A percentile compares a stretch with the other conserved stretches of the same genome.
These are phyloP conservation scores for Acer negundo DNA, from an alignment of 345 rosid species.

Conservation along the genomic window DNA sequence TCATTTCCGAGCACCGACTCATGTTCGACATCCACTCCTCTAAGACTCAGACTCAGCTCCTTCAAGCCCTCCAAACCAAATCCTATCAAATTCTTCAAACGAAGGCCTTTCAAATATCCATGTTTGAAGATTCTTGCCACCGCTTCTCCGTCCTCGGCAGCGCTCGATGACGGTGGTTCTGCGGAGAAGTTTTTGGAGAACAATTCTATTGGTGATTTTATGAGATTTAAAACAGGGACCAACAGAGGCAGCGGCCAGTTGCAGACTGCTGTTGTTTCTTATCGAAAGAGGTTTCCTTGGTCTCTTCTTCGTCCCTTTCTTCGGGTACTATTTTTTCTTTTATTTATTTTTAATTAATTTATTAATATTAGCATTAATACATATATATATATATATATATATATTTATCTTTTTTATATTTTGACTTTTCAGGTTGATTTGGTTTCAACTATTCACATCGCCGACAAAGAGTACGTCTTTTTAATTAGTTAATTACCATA, in stretches of 20 bases:
- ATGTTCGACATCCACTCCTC: conserved; percentile 35
- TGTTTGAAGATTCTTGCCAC: conserved; percentile 26
- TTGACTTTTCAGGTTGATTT: conserved; percentile 75
- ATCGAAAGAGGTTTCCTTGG: conserved; percentile 83
- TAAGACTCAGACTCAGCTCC: conserved; percentile 20
- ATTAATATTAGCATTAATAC: not conserved
- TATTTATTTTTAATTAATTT: not conserved
- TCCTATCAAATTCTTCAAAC: not conserved
- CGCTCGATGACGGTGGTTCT: conserved; percentile 49
- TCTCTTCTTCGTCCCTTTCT: conserved; percentile 74
- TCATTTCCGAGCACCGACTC: conserved; percentile 31
- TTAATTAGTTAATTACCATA: not conserved
- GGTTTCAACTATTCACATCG: conserved; percentile 92
- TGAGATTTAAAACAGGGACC: conserved; percentile 66
- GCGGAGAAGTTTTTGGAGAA: conserved; percentile 48
- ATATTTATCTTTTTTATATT: not conserved
- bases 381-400: not conserved
- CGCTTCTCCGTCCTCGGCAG: conserved; percentile 22
- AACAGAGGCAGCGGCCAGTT: conserved; percentile 47
- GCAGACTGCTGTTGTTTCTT: conserved; percentile 88
- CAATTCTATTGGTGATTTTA: conserved; percentile 78
- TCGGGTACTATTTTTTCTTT: conserved; percentile 44
- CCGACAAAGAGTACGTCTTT: conserved; percentile 74
- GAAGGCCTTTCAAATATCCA: not conserved
- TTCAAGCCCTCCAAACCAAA: conserved; percentile 24